phyloP scores from a whole-genome alignment of 176 grass and related monocot genomes.

The Ananas comosus region DNA sequence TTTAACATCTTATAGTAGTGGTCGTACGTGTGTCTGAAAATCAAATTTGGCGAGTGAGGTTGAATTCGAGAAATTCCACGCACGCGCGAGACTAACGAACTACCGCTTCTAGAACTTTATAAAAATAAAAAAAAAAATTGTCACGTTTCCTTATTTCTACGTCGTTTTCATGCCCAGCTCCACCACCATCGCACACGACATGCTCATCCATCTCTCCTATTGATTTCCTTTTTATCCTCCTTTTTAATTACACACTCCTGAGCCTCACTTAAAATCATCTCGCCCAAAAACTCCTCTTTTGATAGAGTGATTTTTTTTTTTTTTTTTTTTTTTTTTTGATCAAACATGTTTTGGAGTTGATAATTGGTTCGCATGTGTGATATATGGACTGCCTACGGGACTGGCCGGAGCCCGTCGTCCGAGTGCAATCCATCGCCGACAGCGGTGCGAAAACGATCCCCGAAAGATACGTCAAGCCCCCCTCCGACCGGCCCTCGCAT shows the following conservation, averaged over 20 bases:
- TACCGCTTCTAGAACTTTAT: background rate
- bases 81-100: too few relatives aligned
- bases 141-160: background rate
- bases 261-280: background rate
- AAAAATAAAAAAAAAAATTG: too few relatives aligned
- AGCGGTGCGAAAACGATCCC: slow-evolving; percentile 39
- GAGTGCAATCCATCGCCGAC: slow-evolving; percentile 70
- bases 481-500: slow-evolving; percentile 22
- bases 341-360: background rate
- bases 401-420: slow-evolving; percentile 78
- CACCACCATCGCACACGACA: background rate
- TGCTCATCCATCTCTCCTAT: background rate
- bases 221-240: background rate
- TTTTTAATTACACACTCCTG: background rate
- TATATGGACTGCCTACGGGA: slow-evolving; percentile 18
- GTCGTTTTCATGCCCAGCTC: background rate
- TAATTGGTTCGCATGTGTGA: too few relatives aligned
- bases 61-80: too few relatives aligned
- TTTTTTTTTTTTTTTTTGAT: background rate
- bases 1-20: too few relatives aligned
- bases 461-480: slow-evolving; percentile 50
- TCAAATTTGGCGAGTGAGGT: too few relatives aligned
- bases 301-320: too few relatives aligned
- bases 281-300: background rate
- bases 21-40: too few relatives aligned